Conservation (phyloP, 495 filamentous ascomycete genomes). For the Hypoxylon fuscum region DNA sequence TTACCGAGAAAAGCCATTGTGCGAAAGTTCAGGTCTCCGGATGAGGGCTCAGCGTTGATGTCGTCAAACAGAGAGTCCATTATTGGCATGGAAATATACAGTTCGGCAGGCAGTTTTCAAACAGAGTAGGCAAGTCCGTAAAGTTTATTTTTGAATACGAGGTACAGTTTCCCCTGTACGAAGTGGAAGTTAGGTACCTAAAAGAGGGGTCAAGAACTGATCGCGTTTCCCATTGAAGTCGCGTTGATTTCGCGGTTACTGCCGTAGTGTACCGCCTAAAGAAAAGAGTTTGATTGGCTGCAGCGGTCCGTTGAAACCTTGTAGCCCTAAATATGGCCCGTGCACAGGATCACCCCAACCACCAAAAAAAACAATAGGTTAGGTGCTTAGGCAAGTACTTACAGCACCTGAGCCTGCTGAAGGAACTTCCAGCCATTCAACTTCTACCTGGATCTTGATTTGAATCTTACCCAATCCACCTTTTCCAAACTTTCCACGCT, state of each 20-base stretch:
- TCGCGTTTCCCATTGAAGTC: constrained; percentile 15
- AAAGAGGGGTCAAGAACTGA: constrained; percentile 23
- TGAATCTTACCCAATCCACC: background rate
- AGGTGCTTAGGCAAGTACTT: background rate
- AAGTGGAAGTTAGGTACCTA: too few relatives aligned
- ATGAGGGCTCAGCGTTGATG: too few relatives aligned
- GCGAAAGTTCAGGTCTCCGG: too few relatives aligned
- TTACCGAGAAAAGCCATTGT: too few relatives aligned
- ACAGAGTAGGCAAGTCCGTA: background rate
- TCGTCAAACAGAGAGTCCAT: too few relatives aligned
- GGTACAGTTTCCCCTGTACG: background rate
- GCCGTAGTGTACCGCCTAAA: constrained; percentile 8
- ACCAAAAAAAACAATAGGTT: constrained; percentile 17
- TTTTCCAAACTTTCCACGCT: background rate
- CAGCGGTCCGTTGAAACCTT: background rate
- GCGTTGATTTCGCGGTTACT: constrained; percentile 28
- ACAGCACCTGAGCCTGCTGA: background rate
- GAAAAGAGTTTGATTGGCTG: constrained; percentile 14
- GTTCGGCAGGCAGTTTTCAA: too few relatives aligned
- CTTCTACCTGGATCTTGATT: background rate
- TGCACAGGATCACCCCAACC: constrained; percentile 30
- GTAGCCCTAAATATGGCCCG: constrained; percentile 38
- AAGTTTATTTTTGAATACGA: too few relatives aligned
- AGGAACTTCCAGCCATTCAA: constrained; percentile 5
- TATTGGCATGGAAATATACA: too few relatives aligned